Evolutionary conservation across 148 eudicot species (phyloP), one percentile per base, ranked within the genome.

Genomic region (Rheum nobile): DNA sequence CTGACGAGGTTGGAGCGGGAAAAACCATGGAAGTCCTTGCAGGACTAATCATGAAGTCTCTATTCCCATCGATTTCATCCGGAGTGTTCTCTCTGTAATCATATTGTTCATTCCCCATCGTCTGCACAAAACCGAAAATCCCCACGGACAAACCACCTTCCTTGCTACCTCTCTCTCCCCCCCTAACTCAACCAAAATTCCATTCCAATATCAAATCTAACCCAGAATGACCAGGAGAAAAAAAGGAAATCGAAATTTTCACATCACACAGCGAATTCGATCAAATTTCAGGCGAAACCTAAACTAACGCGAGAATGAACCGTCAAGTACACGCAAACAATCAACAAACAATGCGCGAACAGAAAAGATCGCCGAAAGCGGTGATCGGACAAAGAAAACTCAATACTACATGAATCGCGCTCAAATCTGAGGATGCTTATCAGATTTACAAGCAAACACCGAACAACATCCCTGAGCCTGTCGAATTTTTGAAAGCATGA

Each of bases 1-100:
- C 35, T 1, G 77, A 70, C 9, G 84, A 46, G 8, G 73, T 41
- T 6, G 81, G 72, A 73, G 74, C 71, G 4, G 82, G 77, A n/a
- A 74, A 79, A 16, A 74, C 31, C 63, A 75, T 77, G 39, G 72
- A 59, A 43, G 75, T 29, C 52, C 72, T 32, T n/a, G 55, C 74
- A 17, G 77, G 79, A 67, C 78, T 71, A 29, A 55, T 74, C 35
- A 71, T 37, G 34, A 74, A 54, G 14, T 57, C 59, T 13, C 21
- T 39, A 19, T 34, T 34, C 22, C 41, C 70, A 65, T 65, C 22
- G 10, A 29, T 32, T 32, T 17, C 70, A 10, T 65, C 70, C 22
- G n/a, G 34, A 32, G 19, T 31, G 70, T 32, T 65, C 0, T 24
- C 70, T 65, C 41, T 41, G 16, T 65, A 65, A 65, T 65, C 70